Evolutionary conservation across 2,329 filamentous ascomycete species (phyloP), one percentile per base, ranked within the genome.

Genomic region (Penicillium hordei): DNA sequence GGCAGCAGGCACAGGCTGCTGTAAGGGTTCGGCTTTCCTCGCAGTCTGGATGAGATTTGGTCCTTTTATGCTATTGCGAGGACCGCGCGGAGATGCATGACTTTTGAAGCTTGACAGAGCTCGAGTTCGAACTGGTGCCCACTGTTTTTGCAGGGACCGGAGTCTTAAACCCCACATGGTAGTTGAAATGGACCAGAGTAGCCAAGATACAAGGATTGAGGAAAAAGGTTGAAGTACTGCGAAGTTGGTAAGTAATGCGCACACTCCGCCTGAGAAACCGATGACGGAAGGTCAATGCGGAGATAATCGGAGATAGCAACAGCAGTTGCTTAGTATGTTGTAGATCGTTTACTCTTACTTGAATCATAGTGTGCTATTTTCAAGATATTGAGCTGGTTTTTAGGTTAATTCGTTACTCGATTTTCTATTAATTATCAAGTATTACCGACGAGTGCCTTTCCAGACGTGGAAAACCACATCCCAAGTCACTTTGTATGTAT

Each of bases 291-390:
- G 50, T 53, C 34, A 48, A 44, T 49, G 63, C 69, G 70, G 71
- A 62, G 62, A 67, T 72, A 68, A 68, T 46, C 70, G 71, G 71
- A 71, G 68, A 68, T 73, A 72, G 62, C 29, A 19, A 12, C n/a
- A 7, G 7, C 36, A 19, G 19, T 9, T 25, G 45, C 27, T 5
- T 27, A 2, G 21, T 23, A 23, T 23, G 21, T 23, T 39, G 15
- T 27, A 40, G n/a, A 49, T 48, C 25, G 15, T 45, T 31, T 49
- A 17, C 25, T 6, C 19, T 23, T n/a, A 31, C 33, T 33, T 25
- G 19, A 25, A n/a, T 9, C 9, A 44, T 33, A 3, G 3, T 1
- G 3, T n/a, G 10, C 4, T 33, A 12, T 17, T 43, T 29, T 17
- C 5, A 27, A 12, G 25, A 17, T 29, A 40, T 29, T 21, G 1